Conservation (phyloP, 371 early-diverging fungal species). For the Mortierella sp. region DNA sequence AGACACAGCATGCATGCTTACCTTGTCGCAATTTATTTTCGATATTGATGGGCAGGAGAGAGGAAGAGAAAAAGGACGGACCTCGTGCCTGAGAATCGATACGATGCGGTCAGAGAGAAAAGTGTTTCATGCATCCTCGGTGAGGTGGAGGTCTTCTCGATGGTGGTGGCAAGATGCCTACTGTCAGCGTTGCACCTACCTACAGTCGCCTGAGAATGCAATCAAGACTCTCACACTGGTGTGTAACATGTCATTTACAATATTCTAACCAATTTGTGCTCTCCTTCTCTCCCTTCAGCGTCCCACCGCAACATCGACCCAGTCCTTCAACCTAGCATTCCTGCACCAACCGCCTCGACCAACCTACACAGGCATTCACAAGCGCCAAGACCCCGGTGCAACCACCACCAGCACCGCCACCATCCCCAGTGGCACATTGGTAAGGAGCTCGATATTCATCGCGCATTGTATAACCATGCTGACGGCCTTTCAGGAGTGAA, state of each 20-base stretch:
- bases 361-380: neutral
- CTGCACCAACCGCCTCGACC: neutral
- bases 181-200: neutral
- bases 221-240: neutral
- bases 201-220: neutral
- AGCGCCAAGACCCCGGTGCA: neutral
- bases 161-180: neutral
- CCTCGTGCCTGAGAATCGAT: conserved; percentile 9
- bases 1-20: neutral
- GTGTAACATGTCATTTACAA: neutral
- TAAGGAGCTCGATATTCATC: neutral
- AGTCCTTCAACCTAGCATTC: neutral
- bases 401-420: no score
- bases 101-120: neutral
- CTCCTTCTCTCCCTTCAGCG: neutral
- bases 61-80: neutral
- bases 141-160: neutral
- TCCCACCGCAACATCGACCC: neutral
- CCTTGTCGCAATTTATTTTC: neutral
- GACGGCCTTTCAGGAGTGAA: no score
- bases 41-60: neutral
- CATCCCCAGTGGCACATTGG: neutral
- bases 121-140: neutral
- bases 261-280: neutral
- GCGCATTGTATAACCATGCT: neutral